Evolutionary conservation across 2,329 filamentous ascomycete genomes (phyloP).

Genomic region (Lecanosticta acicola): DNA sequence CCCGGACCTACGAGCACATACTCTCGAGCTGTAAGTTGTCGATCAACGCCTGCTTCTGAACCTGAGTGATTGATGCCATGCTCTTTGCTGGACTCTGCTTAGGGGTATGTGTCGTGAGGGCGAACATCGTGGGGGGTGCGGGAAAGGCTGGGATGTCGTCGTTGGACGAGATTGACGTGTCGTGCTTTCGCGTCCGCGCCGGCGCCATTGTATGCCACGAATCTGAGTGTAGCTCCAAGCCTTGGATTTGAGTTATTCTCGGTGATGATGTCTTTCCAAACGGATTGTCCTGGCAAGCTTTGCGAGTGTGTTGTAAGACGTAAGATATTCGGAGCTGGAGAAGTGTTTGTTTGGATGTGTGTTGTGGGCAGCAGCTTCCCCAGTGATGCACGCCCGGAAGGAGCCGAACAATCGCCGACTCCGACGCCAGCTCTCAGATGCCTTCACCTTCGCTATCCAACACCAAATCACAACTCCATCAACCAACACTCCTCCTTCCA

Average conservation of each 20-base stretch:
- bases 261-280: not conserved
- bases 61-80: slow-evolving; percentile 31
- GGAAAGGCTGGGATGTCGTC: slow-evolving; percentile 11
- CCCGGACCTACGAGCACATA: slow-evolving; percentile 38
- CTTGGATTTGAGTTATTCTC: not conserved
- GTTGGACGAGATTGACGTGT: slow-evolving; percentile 10
- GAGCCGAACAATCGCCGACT: too few relatives aligned
- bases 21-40: slow-evolving; percentile 87
- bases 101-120: slow-evolving; percentile 14
- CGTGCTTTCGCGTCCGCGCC: not conserved
- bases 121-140: slow-evolving; percentile 7
- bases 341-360: not conserved
- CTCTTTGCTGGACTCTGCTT: slow-evolving; percentile 20
- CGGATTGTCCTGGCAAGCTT: too few relatives aligned
- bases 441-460: not conserved
- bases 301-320: too few relatives aligned
- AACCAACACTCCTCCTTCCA: not conserved
- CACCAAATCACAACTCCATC: slow-evolving; percentile 2
- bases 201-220: slow-evolving; percentile 1
- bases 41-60: slow-evolving; percentile 79
- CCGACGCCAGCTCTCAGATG: not conserved
- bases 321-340: not conserved
- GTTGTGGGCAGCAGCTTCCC: not conserved
- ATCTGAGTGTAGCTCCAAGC: not conserved
- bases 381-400: too few relatives aligned